Percentiles rank a stretch among this genome's conserved stretches.
Conservation (phyloP, 108 stramenopile genomes). For the Asterionellopsis glacialis region DNA sequence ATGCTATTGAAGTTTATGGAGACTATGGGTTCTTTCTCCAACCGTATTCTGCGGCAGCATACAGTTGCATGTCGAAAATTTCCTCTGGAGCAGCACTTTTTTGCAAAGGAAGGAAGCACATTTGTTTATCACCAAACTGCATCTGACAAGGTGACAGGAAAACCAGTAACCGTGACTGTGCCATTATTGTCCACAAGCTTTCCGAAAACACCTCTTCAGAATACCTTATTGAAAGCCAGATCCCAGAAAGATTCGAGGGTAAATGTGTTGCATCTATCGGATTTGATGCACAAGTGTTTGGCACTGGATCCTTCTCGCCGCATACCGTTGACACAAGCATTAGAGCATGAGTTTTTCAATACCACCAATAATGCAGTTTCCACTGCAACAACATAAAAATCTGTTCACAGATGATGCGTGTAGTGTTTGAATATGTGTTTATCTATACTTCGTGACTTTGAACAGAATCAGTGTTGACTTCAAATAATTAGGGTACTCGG, state of each 20-base stretch:
- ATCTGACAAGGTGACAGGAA: slow-evolving; percentile 60
- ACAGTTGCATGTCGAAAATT: slow-evolving; percentile 52
- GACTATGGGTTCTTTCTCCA: slow-evolving; percentile 83
- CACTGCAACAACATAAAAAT: not conserved
- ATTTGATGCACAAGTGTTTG: slow-evolving; percentile 84
- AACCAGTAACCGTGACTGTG: slow-evolving; percentile 49
- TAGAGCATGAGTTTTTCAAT: slow-evolving; percentile 61
- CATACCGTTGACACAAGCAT: slow-evolving; percentile 46
- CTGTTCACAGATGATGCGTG: too few relatives aligned
- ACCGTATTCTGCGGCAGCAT: slow-evolving; percentile 80
- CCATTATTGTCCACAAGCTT: slow-evolving; percentile 30
- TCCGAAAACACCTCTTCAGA: slow-evolving; percentile 47
- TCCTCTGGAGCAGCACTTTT: slow-evolving; percentile 56
- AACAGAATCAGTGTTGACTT: too few relatives aligned
- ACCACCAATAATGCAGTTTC: slow-evolving; percentile 23
- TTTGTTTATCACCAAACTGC: slow-evolving; percentile 62
- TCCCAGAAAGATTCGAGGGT: slow-evolving; percentile 73
- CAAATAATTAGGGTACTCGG: too few relatives aligned
- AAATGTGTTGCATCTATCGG: slow-evolving; percentile 72
- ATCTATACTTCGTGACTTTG: too few relatives aligned
- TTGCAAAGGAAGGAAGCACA: slow-evolving; percentile 38
- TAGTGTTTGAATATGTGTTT: too few relatives aligned
- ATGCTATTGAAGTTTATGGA: slow-evolving; percentile 95
- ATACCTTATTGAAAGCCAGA: slow-evolving; percentile 62
- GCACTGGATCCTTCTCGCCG: slow-evolving; percentile 83